Evolutionary conservation across 139 green algal genomes (phyloP).

Genomic region (Pleodorina starrii): DNA sequence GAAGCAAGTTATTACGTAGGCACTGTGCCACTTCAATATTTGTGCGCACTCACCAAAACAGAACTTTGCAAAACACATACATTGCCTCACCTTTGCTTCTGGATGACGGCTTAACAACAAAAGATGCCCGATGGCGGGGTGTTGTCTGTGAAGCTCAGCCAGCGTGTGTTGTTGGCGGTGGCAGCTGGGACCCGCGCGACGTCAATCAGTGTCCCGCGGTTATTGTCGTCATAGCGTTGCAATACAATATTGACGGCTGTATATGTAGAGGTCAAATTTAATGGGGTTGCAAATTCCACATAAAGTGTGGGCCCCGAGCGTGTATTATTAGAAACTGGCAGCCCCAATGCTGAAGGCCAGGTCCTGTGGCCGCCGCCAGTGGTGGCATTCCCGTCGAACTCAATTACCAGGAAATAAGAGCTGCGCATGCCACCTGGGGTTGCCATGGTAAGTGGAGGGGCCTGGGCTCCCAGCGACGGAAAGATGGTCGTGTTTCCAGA

Average conservation of each 20-base stretch:
- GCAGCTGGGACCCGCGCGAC: not conserved
- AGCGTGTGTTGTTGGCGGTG: not conserved
- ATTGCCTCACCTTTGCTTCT: not conserved
- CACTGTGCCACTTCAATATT: too few relatives aligned
- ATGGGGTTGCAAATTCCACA: not conserved
- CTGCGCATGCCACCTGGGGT: not conserved
- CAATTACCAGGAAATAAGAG: not conserved
- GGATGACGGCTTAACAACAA: too few relatives aligned
- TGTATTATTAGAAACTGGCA: not conserved
- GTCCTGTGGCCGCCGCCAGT: not conserved
- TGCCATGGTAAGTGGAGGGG: not conserved
- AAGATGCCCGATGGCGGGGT: not conserved
- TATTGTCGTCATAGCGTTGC: not conserved
- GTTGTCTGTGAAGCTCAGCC: not conserved
- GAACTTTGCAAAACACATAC: too few relatives aligned
- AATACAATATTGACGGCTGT: not conserved
- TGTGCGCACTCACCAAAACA: too few relatives aligned
- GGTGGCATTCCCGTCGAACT: not conserved
- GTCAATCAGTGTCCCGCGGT: not conserved
- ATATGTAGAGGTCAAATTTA: not conserved
- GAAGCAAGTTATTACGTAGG: too few relatives aligned
- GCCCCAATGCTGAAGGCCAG: not conserved
- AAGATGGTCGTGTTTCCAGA: not conserved
- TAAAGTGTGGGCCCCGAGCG: not conserved
- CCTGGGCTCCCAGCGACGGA: not conserved